These are phyloP conservation scores for Camelina neglecta DNA, from an alignment of 345 rosid species.

Conservation along the genomic window DNA sequence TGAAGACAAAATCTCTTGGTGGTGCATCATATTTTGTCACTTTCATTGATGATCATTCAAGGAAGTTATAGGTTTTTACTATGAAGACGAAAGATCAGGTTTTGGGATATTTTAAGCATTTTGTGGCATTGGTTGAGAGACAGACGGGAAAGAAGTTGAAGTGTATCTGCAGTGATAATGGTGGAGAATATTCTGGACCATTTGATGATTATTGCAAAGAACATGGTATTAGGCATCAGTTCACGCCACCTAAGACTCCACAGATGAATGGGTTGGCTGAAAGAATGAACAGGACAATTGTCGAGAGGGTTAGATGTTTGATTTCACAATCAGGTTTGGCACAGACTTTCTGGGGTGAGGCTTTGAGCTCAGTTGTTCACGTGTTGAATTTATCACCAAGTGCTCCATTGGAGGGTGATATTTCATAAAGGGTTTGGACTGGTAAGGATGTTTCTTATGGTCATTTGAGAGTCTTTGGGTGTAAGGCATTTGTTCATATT, in stretches of 20 bases:
- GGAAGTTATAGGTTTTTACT: neutral
- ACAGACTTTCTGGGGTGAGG: neutral
- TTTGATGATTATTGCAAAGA: neutral
- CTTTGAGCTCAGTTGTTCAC: neutral
- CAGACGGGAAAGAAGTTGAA: neutral
- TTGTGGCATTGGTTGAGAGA: constrained; percentile 18
- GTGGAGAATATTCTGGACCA: constrained; percentile 1
- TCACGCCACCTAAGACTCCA: neutral
- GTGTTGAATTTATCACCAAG: too few species aligned
- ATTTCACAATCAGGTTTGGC: neutral
- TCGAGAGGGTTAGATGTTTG: neutral
- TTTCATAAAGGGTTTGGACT: too few species aligned
- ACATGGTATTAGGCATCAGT: neutral
- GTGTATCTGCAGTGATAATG: neutral
- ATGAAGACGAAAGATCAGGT: neutral
- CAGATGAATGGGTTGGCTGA: neutral
- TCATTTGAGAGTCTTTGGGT: neutral
- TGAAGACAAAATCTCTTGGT: neutral
- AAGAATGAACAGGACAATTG: neutral
- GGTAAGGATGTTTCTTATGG: too few species aligned
- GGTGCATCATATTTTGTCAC: neutral
- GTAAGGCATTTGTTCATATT: neutral
- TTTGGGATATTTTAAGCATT: constrained; percentile 9
- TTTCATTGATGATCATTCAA: neutral
- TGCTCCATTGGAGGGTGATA: too few species aligned